Base-by-base conservation (phyloP, 139 green algal species). In the Pycnococcus provasolii region DNA sequence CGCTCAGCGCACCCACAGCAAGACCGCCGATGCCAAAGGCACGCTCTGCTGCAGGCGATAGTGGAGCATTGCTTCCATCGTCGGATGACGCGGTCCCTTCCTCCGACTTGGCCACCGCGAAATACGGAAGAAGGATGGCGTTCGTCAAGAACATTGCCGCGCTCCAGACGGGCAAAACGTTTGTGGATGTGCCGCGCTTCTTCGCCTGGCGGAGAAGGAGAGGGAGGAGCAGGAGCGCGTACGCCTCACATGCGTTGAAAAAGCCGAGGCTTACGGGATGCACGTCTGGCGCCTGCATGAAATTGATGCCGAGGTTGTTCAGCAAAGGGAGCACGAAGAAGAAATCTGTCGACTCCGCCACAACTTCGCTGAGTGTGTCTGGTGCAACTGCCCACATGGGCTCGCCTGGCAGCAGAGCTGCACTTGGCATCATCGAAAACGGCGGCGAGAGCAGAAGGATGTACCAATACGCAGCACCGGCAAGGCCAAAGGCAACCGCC, bases 91-190 rank as follows among this genome's bases (percentile, higher is more conserved):
- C 40, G 48, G 62, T 60, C 6, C 11, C 47, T 42, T 15, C 26
- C n/a, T 2, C 42, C 40, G 26, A 40, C 45, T 40, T 57, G 45
- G 2, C 9, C 9, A 40, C 42, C 8, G 61, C 60, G 46, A 75
- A 45, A 48, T 72, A 75, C 5, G 69, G 59, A 1, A 70, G 41
- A 48, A 75, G 48, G 11, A 71, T 37, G 15, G 62, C 69, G 53
- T 75, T 75, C 42, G 69, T 75, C 46, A 75, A 48, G 44, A 75
- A 75, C 69, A 75, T 75, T 13, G 15, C 45, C n/a, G 45, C 64
- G 52, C 26, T 52, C 69, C 69, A 75, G 40, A 62, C 26, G 9
- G 57, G 9, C 9, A 39, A 45, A 11, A 11, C 42, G 57, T 43
- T 43, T 13, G 42, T 55, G 26, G 26, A 26, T 26, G 26, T 26